phyloP scores from a whole-genome alignment of 2,329 filamentous ascomycete species.

The Ophiocordyceps unilateralis region DNA sequence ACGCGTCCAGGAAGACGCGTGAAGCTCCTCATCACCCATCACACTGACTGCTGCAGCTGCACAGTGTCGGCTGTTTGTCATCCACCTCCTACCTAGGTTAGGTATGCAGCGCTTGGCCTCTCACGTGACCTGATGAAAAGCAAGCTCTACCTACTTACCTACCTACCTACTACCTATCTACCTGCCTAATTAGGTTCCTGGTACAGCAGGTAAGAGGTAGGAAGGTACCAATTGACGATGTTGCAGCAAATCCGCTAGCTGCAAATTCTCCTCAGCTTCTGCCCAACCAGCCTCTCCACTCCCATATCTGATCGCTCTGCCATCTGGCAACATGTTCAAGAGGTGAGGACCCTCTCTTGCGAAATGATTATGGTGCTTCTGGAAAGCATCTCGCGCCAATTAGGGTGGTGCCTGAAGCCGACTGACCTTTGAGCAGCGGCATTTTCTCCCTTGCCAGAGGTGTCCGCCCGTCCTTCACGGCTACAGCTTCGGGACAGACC shows the following conservation, averaged over 20 bases:
- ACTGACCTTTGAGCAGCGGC: constrained; percentile 31
- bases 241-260: constrained; percentile 31
- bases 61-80: too few relatives aligned
- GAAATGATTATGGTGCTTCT: constrained; percentile 8
- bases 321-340: constrained; percentile 69
- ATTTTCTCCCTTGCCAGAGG: constrained; percentile 47
- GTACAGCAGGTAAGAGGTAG: too few relatives aligned
- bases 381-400: constrained; percentile 19
- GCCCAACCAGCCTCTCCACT: constrained; percentile 28
- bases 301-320: constrained; percentile 43
- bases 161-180: too few relatives aligned
- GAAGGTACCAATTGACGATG: constrained; percentile 27
- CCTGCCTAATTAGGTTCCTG: too few relatives aligned
- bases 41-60: too few relatives aligned
- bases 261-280: constrained; percentile 30
- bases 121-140: too few relatives aligned
- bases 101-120: too few relatives aligned
- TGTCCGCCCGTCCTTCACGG: constrained; percentile 43
- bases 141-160: too few relatives aligned
- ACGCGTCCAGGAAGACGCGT: too few relatives aligned
- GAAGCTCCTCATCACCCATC: too few relatives aligned
- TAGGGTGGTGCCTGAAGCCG: constrained; percentile 32
- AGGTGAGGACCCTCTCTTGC: constrained; percentile 40
- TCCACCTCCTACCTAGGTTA: too few relatives aligned
- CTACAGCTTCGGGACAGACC: constrained; percentile 37